These are phyloP conservation scores for Geotrichum aggregatum DNA, from an alignment of 1,139 yeast species.

Conservation along the genomic window DNA sequence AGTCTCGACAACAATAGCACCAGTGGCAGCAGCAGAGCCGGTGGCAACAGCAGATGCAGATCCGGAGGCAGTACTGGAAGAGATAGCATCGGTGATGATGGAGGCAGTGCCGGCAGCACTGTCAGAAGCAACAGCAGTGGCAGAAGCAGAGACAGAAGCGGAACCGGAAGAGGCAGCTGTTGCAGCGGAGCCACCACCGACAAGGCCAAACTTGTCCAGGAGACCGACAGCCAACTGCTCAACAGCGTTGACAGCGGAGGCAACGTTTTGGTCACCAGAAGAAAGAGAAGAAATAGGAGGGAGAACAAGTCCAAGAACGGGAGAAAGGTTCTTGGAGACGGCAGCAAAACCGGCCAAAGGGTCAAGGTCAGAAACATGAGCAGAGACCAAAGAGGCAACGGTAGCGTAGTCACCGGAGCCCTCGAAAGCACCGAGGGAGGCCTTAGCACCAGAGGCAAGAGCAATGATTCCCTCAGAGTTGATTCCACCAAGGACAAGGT, in stretches of 20 bases:
- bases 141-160: conserved; percentile 7
- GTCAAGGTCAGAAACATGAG: conserved; percentile 20
- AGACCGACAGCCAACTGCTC: conserved; percentile 1
- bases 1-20: background rate
- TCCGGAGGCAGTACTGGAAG: background rate
- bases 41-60: background rate
- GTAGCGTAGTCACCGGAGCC: conserved; percentile 21
- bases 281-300: conserved; percentile 22
- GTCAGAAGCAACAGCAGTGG: background rate
- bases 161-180: background rate
- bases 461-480: conserved; percentile 21
- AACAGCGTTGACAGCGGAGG: conserved; percentile 21
- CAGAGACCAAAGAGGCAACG: conserved; percentile 18
- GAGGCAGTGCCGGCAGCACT: conserved; percentile 4
- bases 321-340: conserved; percentile 19
- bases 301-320: conserved; percentile 19
- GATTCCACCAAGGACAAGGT: conserved; percentile 22
- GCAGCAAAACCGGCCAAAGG: conserved; percentile 21
- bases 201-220: background rate
- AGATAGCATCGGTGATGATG: background rate
- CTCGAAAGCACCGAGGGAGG: conserved; percentile 23
- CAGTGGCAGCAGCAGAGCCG: conserved; percentile 4
- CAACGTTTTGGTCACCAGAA: conserved; percentile 20
- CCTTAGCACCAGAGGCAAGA: conserved; percentile 21
- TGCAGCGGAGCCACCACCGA: conserved; percentile 1